A percentile compares a stretch with the other conserved stretches of the same genome.
Conservation (phyloP, 139 green algal species). For the Micromonas pusilla region DNA sequence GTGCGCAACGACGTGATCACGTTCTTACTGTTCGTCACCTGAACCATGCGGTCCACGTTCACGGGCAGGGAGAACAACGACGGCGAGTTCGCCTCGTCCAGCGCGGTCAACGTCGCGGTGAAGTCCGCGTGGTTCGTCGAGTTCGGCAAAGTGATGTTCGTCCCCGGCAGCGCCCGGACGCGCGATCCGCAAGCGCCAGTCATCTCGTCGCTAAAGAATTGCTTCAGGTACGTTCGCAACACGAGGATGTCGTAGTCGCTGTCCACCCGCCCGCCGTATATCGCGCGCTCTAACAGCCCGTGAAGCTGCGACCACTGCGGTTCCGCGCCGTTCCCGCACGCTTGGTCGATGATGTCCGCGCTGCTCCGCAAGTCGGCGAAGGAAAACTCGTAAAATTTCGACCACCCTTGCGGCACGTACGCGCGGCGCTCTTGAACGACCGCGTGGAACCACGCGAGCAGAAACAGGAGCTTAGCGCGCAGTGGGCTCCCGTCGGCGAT, state of each 20-base stretch:
- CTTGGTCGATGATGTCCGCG: conserved; percentile 52
- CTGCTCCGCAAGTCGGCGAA: conserved; percentile 61
- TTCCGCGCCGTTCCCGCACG: conserved; percentile 12
- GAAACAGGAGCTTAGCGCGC: conserved; percentile 68
- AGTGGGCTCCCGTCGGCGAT: conserved; percentile 19
- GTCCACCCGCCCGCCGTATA: conserved; percentile 74
- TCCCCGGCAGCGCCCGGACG: conserved; percentile 46
- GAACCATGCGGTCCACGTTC: conserved; percentile 59
- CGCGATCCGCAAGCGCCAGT: conserved; percentile 11
- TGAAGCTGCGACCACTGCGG: conserved; percentile 60
- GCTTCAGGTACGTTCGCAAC: conserved; percentile 50
- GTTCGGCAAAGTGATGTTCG: conserved; percentile 39
- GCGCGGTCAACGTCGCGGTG: conserved; percentile 35
- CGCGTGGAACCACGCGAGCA: conserved; percentile 78
- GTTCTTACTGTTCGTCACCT: conserved; percentile 32
- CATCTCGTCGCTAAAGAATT: conserved; percentile 48
- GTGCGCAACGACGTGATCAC: conserved; percentile 8
- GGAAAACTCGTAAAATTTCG: conserved; percentile 77
- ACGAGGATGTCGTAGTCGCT: conserved; percentile 53
- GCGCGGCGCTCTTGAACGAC: conserved; percentile 66
- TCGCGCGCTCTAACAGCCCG: conserved; percentile 64
- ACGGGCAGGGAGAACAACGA: conserved; percentile 57
- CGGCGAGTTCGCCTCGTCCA: conserved; percentile 54
- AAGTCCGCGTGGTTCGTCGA: conserved; percentile 46
- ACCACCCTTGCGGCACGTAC: conserved; percentile 73